Conservation (phyloP, 2,329 filamentous ascomycete genomes). For the Fusarium duplospermum region DNA sequence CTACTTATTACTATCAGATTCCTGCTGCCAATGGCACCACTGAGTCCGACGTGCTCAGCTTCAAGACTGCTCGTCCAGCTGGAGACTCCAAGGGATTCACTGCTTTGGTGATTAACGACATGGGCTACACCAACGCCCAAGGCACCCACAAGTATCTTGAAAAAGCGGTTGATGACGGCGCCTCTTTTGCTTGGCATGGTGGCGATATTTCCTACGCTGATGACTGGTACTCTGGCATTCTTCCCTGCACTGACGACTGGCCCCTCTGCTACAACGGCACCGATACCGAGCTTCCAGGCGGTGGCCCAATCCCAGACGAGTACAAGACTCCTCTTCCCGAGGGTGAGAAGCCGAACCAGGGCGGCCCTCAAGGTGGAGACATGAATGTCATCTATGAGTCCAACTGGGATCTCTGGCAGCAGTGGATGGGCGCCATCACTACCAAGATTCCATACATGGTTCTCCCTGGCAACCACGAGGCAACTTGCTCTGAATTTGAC, state of each 20-base stretch:
- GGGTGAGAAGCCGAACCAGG: constrained; percentile 59
- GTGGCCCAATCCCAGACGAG: constrained; percentile 47
- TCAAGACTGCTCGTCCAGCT: constrained; percentile 58
- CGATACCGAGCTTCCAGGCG: constrained; percentile 53
- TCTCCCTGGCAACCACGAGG: constrained; percentile 63
- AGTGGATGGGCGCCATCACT: constrained; percentile 58
- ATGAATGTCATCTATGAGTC: constrained; percentile 62
- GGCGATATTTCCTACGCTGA: constrained; percentile 64
- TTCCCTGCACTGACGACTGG: constrained; percentile 60
- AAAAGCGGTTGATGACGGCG: constrained; percentile 55
- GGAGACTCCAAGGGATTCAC: constrained; percentile 56
- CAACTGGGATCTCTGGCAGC: constrained; percentile 65
- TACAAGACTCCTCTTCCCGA: constrained; percentile 58
- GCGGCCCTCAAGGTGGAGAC: constrained; percentile 59
- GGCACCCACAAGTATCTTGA: constrained; percentile 59
- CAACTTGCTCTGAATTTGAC: constrained; percentile 61
- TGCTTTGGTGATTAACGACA: constrained; percentile 62
- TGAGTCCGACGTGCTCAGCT: constrained; percentile 57
- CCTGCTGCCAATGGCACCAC: constrained; percentile 61
- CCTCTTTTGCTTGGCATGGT: constrained; percentile 64
- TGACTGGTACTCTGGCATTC: constrained; percentile 63
- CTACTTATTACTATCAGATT: constrained; percentile 64
- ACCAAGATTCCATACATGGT: constrained; percentile 62
- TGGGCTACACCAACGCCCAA: constrained; percentile 64
- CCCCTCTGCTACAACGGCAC: constrained; percentile 65